These are phyloP conservation scores for Pistacia vera DNA, from an alignment of 345 rosid genomes.

Conservation along the genomic window DNA sequence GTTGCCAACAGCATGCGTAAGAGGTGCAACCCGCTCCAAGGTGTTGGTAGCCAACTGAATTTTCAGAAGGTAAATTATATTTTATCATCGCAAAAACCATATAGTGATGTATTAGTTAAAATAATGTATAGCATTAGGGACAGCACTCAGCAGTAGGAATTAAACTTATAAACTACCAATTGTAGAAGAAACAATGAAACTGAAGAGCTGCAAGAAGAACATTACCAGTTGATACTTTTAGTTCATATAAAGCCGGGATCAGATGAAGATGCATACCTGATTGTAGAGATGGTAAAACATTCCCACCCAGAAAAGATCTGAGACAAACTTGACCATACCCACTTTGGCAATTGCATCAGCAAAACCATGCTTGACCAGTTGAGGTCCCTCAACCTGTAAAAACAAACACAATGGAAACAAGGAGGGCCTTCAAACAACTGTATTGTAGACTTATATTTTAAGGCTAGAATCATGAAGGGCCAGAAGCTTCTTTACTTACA, in stretches of 20 bases:
- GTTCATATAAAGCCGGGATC: background rate
- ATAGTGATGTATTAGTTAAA: background rate
- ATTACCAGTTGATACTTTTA: background rate
- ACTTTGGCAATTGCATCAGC: constrained; percentile 84
- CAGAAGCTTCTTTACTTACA: constrained; percentile 45
- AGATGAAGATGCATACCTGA: constrained; percentile 54
- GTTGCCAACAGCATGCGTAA: constrained; percentile 97
- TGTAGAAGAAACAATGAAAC: background rate
- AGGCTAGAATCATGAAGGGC: background rate
- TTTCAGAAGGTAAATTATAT: constrained; percentile 7
- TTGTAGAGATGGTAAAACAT: constrained; percentile 98
- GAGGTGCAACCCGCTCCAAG: constrained; percentile 96
- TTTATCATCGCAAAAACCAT: constrained; percentile 2
- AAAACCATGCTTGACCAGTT: constrained; percentile 74
- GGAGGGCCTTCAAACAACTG: background rate
- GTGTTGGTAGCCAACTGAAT: constrained; percentile 93
- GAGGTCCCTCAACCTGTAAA: constrained; percentile 87
- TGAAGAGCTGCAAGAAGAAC: background rate
- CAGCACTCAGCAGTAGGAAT: background rate
- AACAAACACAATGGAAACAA: constrained; percentile 3
- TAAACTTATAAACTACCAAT: background rate
- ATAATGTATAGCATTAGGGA: background rate
- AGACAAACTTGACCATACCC: constrained; percentile 74
- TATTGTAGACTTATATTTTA: background rate
- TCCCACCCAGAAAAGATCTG: constrained; percentile 99